These are phyloP conservation scores for Hirschioporus abietinus DNA, from an alignment of 768 basidiomycete species.

Conservation along the genomic window DNA sequence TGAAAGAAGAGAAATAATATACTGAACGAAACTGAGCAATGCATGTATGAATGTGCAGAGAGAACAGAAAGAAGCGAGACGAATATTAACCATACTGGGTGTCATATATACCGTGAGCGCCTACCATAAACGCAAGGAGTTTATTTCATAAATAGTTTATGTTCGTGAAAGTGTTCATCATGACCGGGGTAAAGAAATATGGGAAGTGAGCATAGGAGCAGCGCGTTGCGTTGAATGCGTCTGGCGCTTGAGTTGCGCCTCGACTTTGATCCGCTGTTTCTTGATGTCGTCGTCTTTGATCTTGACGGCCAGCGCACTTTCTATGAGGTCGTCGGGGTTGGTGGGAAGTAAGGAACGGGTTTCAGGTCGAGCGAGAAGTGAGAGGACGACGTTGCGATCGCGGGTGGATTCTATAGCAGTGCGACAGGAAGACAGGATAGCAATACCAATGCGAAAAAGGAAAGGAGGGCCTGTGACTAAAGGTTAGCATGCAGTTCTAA, in stretches of 20 bases:
- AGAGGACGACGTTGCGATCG: constrained; percentile 40
- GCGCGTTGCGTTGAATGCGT: constrained; percentile 22
- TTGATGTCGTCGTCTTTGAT: constrained; percentile 76
- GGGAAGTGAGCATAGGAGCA: neutral
- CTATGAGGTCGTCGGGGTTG: constrained; percentile 54
- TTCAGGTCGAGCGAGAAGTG: constrained; percentile 47
- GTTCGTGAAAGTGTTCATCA: neutral
- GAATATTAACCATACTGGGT: neutral
- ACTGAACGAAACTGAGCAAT: neutral
- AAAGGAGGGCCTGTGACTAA: constrained; percentile 54
- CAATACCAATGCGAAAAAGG: constrained; percentile 69
- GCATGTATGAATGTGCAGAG: neutral
- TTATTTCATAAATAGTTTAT: neutral
- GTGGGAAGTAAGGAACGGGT: constrained; percentile 43
- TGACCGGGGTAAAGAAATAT: neutral
- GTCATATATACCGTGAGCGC: neutral
- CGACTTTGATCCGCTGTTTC: constrained; percentile 71
- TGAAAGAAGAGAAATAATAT: neutral
- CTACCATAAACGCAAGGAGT: neutral
- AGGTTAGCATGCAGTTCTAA: neutral
- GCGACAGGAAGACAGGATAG: constrained; percentile 55
- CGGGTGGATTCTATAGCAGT: constrained; percentile 50
- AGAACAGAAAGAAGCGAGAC: neutral
- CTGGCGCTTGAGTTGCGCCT: constrained; percentile 64
- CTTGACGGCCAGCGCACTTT: constrained; percentile 58